These are phyloP conservation scores for Coniophora puteana DNA, from an alignment of 1,284 basidiomycete species.

Conservation along the genomic window DNA sequence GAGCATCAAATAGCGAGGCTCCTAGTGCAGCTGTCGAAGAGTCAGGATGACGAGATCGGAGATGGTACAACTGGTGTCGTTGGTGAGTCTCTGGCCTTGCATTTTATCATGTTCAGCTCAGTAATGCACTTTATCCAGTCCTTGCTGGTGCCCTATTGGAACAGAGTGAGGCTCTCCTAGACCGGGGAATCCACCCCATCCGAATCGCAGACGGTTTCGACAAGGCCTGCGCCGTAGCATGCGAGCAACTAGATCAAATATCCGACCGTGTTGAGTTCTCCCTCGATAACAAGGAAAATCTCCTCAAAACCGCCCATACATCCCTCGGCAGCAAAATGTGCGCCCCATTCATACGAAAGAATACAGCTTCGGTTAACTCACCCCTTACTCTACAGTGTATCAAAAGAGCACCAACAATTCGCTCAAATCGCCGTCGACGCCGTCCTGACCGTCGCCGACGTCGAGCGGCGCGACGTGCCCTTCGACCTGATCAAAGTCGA, in stretches of 20 bases:
- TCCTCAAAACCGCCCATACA: constrained; percentile 95
- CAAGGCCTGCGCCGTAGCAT: constrained; percentile 86
- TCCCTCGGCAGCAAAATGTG: constrained; percentile 97
- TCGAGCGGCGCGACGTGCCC: constrained; percentile 92
- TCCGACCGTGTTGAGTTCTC: constrained; percentile 92
- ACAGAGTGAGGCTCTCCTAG: constrained; percentile 87
- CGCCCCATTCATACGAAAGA: constrained; percentile 19
- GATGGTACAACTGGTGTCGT: constrained; percentile 99
- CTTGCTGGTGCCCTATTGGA: constrained; percentile 95
- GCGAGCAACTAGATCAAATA: constrained; percentile 87
- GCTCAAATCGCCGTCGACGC: constrained; percentile 98
- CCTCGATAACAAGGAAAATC: constrained; percentile 77
- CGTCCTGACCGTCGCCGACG: constrained; percentile 92
- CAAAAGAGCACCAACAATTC: constrained; percentile 93
- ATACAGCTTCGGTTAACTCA: constrained; percentile 8
- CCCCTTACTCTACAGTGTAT: constrained; percentile 61
- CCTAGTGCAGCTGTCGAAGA: constrained; percentile 94
- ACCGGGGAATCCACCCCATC: constrained; percentile 97
- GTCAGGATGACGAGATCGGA: constrained; percentile 99
- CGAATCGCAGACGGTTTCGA: constrained; percentile 99
- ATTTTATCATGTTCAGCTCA: background rate
- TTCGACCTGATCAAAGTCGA: constrained; percentile 99
- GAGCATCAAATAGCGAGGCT: constrained; percentile 99
- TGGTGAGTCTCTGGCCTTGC: constrained; percentile 53
- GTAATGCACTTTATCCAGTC: constrained; percentile 48